These are phyloP conservation scores for Globisporangium radiosum DNA, from an alignment of 352 stramenopile genomes.

Conservation along the genomic window DNA sequence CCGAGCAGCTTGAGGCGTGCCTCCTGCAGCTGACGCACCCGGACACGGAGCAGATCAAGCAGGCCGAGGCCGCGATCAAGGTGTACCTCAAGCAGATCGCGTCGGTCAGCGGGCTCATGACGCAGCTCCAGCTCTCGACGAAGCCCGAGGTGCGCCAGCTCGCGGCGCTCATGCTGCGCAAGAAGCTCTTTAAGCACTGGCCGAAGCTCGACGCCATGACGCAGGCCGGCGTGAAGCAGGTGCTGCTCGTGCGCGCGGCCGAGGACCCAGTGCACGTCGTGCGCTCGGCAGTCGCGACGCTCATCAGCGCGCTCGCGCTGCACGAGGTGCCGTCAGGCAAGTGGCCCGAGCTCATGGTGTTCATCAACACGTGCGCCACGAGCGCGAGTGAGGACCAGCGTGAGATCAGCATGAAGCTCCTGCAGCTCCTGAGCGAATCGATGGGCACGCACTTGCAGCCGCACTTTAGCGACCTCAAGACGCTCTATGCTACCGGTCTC, in stretches of 20 bases:
- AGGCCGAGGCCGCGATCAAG: conserved; percentile 92
- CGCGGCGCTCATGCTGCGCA: conserved; percentile 90
- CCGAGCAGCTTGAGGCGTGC: conserved; percentile 81
- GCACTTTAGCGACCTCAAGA: conserved; percentile 79
- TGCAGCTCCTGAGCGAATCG: conserved; percentile 91
- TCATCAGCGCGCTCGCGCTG: conserved; percentile 79
- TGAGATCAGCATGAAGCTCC: conserved; percentile 91
- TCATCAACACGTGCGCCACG: conserved; percentile 87
- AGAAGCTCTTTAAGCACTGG: conserved; percentile 93
- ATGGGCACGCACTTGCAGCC: conserved; percentile 85
- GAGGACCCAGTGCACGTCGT: conserved; percentile 88
- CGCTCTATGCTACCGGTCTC: conserved; percentile 57
- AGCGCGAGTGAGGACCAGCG: conserved; percentile 79
- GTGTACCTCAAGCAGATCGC: conserved; percentile 88
- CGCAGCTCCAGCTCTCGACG: conserved; percentile 77
- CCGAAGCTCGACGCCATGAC: conserved; percentile 79
- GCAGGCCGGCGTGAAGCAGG: conserved; percentile 81
- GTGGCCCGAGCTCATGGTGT: conserved; percentile 93
- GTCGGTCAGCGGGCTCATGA: conserved; percentile 85
- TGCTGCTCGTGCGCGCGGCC: conserved; percentile 77
- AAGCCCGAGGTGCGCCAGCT: conserved; percentile 88
- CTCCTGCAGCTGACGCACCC: conserved; percentile 89
- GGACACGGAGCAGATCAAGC: conserved; percentile 94
- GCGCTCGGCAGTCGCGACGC: conserved; percentile 72
- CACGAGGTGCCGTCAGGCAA: conserved; percentile 65